Percentiles rank a stretch among this genome's conserved stretches.
Conservation (phyloP, 2,329 filamentous ascomycete species). For the Grosmannia clavigera region DNA sequence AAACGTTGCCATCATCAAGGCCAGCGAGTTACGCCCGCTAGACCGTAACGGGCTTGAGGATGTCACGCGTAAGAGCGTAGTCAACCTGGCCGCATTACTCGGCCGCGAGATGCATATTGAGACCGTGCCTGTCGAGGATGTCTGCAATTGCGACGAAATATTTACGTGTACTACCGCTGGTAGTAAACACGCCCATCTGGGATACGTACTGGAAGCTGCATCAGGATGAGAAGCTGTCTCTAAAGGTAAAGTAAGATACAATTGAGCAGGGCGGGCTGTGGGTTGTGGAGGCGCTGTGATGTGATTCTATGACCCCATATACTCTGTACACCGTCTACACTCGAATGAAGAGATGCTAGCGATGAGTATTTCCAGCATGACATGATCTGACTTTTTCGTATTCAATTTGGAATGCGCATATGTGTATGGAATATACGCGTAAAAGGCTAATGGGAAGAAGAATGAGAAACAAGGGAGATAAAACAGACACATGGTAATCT, state of each 20-base stretch:
- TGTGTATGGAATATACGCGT: too few species aligned
- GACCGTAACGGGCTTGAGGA: slow-evolving; percentile 34
- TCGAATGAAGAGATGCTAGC: too few species aligned
- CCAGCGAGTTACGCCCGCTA: slow-evolving; percentile 30
- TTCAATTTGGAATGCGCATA: too few species aligned
- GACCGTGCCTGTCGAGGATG: slow-evolving; percentile 27
- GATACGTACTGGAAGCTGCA: slow-evolving; percentile 38
- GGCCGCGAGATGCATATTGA: slow-evolving; percentile 25
- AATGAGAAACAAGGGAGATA: too few species aligned
- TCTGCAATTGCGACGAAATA: slow-evolving; percentile 33
- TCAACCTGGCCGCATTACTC: slow-evolving; percentile 25
- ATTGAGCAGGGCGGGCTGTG: not conserved
- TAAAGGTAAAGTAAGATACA: slow-evolving; percentile 21
- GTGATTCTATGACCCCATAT: not conserved
- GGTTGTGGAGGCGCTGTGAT: not conserved
- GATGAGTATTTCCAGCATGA: too few species aligned
- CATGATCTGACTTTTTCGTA: too few species aligned
- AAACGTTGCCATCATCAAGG: slow-evolving; percentile 33
- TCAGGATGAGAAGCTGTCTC: slow-evolving; percentile 24
- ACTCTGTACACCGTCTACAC: too few species aligned
- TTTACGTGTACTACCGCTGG: slow-evolving; percentile 42
- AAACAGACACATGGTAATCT: too few species aligned
- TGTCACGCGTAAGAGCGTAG: slow-evolving; percentile 34
- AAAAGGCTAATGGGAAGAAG: too few species aligned
- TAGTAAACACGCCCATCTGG: slow-evolving; percentile 41